Evolutionary conservation across 306 rosid species (phyloP), one percentile per base, ranked within the genome.

Genomic region (Sesbania bispinosa): DNA sequence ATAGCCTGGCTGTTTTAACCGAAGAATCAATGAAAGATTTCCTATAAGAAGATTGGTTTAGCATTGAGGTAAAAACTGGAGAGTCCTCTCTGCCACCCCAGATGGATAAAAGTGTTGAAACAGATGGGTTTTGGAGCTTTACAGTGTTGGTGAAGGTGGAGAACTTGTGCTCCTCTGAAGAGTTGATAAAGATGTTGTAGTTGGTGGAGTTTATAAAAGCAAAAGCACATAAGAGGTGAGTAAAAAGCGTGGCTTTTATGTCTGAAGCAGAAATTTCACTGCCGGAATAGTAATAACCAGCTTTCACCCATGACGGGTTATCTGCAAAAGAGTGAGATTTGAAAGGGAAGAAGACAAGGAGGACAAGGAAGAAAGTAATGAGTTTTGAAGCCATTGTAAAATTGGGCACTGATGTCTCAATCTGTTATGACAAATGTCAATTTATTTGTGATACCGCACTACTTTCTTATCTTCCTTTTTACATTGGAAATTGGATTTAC

Each of bases 11-110:
- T 13, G 74, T 60, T 29, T 1, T 43, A 13, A 87, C 75, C 0
- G 92, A 82, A 32, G 87, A 87, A 27, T 82, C 64, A 30, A 87
- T 80, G 81, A 87, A 87, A 33, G 62, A 20, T 14, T 80, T 78
- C 16, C 92, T 72, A 0, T 67, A 7, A 60, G 83, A 71, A 35
- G 52, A 16, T 11, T 19, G 71, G 19, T 71, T 76, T 13, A 79
- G 69, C 78, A 88, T 55, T 10, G 65, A 38, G 36, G 84, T 19
- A 2, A 83, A 39, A 9, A 66, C 33, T 0, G 52, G 8, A 62
- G 62, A 0, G 67, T 73, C 20, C 1, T 55, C 41, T 46, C 30
- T 2, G 66, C 81, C 19, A 10, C 26, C 48, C 53, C 78, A 62
- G 54, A 83, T 71, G 2, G 93, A 81, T 0, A 83, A 2, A 74